Evolutionary conservation across 352 stramenopile species (phyloP), one percentile per base, ranked within the genome.

Genomic region (Phytophthora cactorum): DNA sequence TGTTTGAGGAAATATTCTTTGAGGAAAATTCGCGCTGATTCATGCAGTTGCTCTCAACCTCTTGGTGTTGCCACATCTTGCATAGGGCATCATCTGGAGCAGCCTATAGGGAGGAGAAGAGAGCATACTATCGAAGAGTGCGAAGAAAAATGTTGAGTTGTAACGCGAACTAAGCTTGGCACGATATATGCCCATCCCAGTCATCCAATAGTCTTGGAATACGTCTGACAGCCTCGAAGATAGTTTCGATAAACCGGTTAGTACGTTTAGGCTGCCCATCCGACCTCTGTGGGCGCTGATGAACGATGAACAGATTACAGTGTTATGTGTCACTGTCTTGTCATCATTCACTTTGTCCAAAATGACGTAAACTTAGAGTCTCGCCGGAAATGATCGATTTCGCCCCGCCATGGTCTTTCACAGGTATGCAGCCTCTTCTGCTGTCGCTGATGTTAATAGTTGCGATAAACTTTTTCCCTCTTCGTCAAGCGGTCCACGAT

Each of bases 131-230:
- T 70, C 17, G 55, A 38, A 5, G 55, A 52, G 38, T 70, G 43
- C n/a, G n/a, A n/a, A n/a, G n/a, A n/a, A 1, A 57, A 22, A 36
- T 50, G 41, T 52, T 55, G 22, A 27, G n/a, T 70, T 70, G 17
- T 70, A 70, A 70, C 5, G 63, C 63, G 47, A 70, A 47, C n/a
- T n/a, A n/a, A n/a, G n/a, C 15, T 66, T 41, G n/a, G 55, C 56
- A 32, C 66, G 31, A 62, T 66, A 36, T 1, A n/a, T n/a, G n/a
- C n/a, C 63, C 10, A 58, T 44, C 66, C 1, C 17, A 22, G 17
- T 22, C 17, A 22, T 22, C 0, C 17, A n/a, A n/a, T n/a, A n/a
- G n/a, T n/a, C n/a, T n/a, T 22, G 17, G 17, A 22, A 22, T 22
- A 22, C 0, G 17, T 22, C n/a, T 22, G 17, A 22, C 17, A 22